Evolutionary conservation across 352 stramenopile species (phyloP).

Genomic region (Phytophthora fragariae): DNA sequence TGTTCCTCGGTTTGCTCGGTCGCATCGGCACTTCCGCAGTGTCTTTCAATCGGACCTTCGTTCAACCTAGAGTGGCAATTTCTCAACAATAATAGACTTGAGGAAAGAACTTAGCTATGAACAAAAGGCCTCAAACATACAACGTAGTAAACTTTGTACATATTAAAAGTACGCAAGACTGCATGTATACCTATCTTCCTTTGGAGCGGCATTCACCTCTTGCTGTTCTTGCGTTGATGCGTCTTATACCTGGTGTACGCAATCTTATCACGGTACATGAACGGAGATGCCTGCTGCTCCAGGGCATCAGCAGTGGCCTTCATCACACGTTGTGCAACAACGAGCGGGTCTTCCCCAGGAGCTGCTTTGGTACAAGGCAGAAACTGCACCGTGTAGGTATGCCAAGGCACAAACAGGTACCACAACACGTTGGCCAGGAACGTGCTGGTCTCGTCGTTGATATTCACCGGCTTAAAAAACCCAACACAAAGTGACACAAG

Average conservation of each 20-base stretch:
- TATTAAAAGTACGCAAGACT: too few relatives aligned
- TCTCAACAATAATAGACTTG: too few relatives aligned
- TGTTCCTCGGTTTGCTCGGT: background rate
- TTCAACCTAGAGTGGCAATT: too few relatives aligned
- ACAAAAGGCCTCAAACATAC: too few relatives aligned
- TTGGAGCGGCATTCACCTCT: slow-evolving; percentile 35
- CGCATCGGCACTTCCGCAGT: too few relatives aligned
- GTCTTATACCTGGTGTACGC: slow-evolving; percentile 66
- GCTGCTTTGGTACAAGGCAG: slow-evolving; percentile 48
- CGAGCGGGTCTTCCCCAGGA: slow-evolving; percentile 55
- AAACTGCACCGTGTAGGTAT: slow-evolving; percentile 71
- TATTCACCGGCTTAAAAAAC: slow-evolving; percentile 66
- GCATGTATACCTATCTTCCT: too few relatives aligned
- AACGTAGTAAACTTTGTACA: too few relatives aligned
- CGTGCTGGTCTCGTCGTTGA: slow-evolving; percentile 83
- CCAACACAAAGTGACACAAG: background rate
- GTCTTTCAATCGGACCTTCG: too few relatives aligned
- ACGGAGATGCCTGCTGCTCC: slow-evolving; percentile 65
- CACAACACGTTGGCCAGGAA: slow-evolving; percentile 78
- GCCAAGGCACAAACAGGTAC: slow-evolving; percentile 78
- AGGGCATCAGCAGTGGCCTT: slow-evolving; percentile 54
- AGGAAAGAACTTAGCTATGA: too few relatives aligned
- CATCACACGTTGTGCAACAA: slow-evolving; percentile 73
- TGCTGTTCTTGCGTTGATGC: slow-evolving; percentile 60
- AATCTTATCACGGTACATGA: slow-evolving; percentile 82